Evolutionary conservation across 257 asterid genomes (phyloP), one percentile per base, ranked within the genome.

Genomic region (Fraxinus anomala): DNA sequence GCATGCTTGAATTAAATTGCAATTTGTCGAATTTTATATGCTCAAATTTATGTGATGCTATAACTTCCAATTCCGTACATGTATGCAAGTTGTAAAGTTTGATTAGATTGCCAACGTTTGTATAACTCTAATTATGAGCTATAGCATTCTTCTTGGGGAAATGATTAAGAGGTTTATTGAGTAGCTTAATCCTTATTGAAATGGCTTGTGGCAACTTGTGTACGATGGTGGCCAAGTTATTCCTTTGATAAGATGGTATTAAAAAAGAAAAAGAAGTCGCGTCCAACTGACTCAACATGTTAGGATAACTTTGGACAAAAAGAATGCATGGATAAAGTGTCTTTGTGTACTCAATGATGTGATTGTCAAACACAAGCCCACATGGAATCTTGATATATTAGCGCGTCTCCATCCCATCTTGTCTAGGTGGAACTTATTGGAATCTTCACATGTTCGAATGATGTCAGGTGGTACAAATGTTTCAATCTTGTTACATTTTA

Each of bases 361-460:
- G 56, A 49, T 12, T 40, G 78, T 61, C 23, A 31, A 36, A 3
- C 31, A 44, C 72, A 4, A 34, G n/a, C 74, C 76, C 49, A 80
- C 77, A 23, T 77, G 70, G 81, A 72, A 76, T 77, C 80, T 78
- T 82, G 80, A 70, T 61, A 26, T 79, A 31, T 42, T 59, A 19
- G 19, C 39, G 21, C n/a, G 10, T 44, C 33, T 19, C 47, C 26
- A 3, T 23, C 31, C 31, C 67, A 39, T 59, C 67, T 10, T 23
- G 67, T 61, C 31, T 21, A 31, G 68, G 24, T 6, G 10, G 63
- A 16, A 54, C 8, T 54, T 54, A 19, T 21, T 61, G 68, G 68
- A 61, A 61, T 61, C 6, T 61, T 59, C 67, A 59, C 13, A 59
- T 21, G 14, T 59, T 21, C 14, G 30, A 7, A 59, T 59, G 67